Conservation (phyloP, 352 stramenopile species). For the Blastocystis hominis region DNA sequence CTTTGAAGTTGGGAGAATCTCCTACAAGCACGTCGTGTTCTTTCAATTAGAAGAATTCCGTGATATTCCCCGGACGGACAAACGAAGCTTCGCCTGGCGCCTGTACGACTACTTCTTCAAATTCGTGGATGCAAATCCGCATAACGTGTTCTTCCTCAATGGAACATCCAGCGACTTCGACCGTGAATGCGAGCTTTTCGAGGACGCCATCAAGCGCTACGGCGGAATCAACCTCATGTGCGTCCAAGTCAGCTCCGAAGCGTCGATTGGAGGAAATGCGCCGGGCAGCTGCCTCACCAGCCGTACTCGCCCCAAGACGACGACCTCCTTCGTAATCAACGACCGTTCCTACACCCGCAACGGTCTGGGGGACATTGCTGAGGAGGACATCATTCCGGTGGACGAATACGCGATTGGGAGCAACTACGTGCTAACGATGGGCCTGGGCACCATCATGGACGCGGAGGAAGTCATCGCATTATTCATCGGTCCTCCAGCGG, state of each 20-base stretch:
- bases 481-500: conserved; percentile 18
- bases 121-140: conserved; percentile 24
- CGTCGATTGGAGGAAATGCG: conserved; percentile 46
- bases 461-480: conserved; percentile 20
- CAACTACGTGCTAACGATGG: conserved; percentile 57
- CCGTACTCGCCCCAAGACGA: conserved; percentile 41
- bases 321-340: conserved; percentile 43
- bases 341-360: conserved; percentile 51
- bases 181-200: conserved; percentile 9
- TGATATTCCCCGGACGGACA: conserved; percentile 21
- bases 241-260: conserved; percentile 29
- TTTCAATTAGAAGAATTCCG: conserved; percentile 57
- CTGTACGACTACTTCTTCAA: conserved; percentile 57
- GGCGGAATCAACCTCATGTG: conserved; percentile 27
- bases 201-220: neutral
- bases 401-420: conserved; percentile 25
- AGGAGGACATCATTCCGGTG: neutral
- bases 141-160: conserved; percentile 53
- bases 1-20: conserved; percentile 4
- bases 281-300: conserved; percentile 39
- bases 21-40: conserved; percentile 33
- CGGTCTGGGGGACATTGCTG: conserved; percentile 2
- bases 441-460: conserved; percentile 51
- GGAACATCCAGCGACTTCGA: conserved; percentile 14
- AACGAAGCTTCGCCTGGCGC: conserved; percentile 32